Evolutionary conservation across 2,329 filamentous ascomycete genomes (phyloP), one percentile per base, ranked within the genome.

Genomic region (Apiospora marii): DNA sequence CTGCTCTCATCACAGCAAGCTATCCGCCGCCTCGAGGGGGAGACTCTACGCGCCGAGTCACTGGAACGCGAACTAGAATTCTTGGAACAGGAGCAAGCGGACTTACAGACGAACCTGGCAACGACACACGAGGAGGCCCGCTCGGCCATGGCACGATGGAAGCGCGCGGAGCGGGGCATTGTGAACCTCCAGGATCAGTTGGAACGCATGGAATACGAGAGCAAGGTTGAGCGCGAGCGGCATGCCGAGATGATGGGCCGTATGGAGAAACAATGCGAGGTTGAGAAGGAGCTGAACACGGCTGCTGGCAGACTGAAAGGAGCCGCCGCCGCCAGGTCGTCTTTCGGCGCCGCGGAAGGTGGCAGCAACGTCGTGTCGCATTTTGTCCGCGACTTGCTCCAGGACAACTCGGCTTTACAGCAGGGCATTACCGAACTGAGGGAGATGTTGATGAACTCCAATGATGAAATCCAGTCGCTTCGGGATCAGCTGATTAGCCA

Each of bases 331-430:
- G 87, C 88, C 41, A 92, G 91, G 76, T 90, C 91, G 76, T 90
- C 91, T 3, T 84, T 93, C 53, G 87, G 87, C 4, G 87, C 88
- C 4, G 87, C 89, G 43, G 89, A 89, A 76, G 85, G 85, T 72
- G 87, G 89, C 13, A 90, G 87, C 74, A 91, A 87, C 72, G 94
- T 97, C 49, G 94, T 98, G n/a, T 95, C 94, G 27, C 94, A 97
- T 79, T 98, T 99, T 77, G 96, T 99, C 72, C 94, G 95, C 76
- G 96, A 98, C 81, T 93, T 99, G 72, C 86, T 99, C 24, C 92
- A 97, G 78, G 96, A 99, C 81, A 99, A 99, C 79, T 94, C 95
- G 13, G 98, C 94, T 77, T 85, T 99, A 64, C 96, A 99, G 81
- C 88, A 96, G 74, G 95, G 95, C 22, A 97, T 98, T 73, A 90